Percentiles rank a stretch among this genome's conserved stretches.
These are phyloP conservation scores for Scleromitrula shiraiana DNA, from an alignment of 2,329 filamentous ascomycete species.

Conservation along the genomic window DNA sequence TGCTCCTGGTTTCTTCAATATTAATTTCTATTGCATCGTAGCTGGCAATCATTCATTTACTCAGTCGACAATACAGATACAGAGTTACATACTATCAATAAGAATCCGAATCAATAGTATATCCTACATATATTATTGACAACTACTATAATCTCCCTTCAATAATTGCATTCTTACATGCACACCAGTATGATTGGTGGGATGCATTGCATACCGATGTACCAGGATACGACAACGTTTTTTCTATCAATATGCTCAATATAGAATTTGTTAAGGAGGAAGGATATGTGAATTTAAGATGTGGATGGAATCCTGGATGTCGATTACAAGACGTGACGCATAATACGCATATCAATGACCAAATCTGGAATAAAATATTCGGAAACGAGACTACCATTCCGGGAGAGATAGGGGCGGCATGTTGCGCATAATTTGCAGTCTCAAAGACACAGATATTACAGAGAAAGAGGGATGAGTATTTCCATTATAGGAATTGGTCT, in stretches of 20 bases:
- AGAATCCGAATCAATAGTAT: conserved; percentile 23
- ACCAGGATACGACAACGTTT: conserved; percentile 27
- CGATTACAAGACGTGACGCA: conserved; percentile 22
- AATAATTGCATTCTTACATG: conserved; percentile 29
- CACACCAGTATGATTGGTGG: conserved; percentile 39
- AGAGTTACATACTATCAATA: conserved; percentile 43
- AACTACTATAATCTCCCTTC: conserved; percentile 45
- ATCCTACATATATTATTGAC: conserved; percentile 51
- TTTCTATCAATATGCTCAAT: conserved; percentile 17
- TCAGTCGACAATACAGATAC: conserved; percentile 21
- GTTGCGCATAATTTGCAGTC: conserved; percentile 59
- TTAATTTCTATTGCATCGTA: not conserved
- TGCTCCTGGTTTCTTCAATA: not conserved
- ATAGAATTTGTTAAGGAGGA: conserved; percentile 35
- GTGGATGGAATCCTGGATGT: conserved; percentile 50
- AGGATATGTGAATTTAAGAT: conserved; percentile 54
- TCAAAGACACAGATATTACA: conserved; percentile 42
- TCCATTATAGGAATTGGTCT: conserved; percentile 51
- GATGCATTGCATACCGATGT: conserved; percentile 18
- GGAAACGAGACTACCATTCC: conserved; percentile 31
- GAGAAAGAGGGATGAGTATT: conserved; percentile 44
- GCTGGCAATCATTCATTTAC: conserved; percentile 13
- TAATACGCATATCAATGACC: conserved; percentile 36
- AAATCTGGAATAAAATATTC: conserved; percentile 31
- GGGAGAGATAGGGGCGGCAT: conserved; percentile 41